Conservation (phyloP, 2,329 filamentous ascomycete genomes). For the Scytalidium lignicola region DNA sequence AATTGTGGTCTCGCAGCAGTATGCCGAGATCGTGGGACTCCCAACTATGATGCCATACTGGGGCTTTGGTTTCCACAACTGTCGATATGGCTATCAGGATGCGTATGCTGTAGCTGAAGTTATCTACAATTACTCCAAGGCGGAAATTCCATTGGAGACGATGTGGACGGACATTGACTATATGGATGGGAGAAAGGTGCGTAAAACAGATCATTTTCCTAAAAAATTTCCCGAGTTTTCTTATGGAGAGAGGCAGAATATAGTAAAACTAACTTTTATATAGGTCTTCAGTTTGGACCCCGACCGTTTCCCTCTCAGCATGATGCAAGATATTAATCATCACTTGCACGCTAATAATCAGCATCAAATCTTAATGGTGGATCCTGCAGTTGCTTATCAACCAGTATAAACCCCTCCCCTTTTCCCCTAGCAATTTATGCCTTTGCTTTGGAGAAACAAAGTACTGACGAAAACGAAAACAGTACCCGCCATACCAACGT, state of each 20-base stretch:
- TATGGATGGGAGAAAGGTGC: slow-evolving; percentile 47
- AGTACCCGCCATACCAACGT: slow-evolving; percentile 47
- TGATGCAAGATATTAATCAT: slow-evolving; percentile 60
- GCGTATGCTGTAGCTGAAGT: slow-evolving; percentile 62
- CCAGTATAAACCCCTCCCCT: too few relatives aligned
- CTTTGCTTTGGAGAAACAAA: too few relatives aligned
- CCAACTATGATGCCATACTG: slow-evolving; percentile 62
- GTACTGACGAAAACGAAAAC: neutral
- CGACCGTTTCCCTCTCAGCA: slow-evolving; percentile 53
- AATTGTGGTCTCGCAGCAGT: slow-evolving; percentile 53
- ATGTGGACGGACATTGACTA: slow-evolving; percentile 66
- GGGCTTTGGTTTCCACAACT: slow-evolving; percentile 59
- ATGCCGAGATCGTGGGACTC: slow-evolving; percentile 49
- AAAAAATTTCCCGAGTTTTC: too few relatives aligned
- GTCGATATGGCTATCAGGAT: slow-evolving; percentile 58
- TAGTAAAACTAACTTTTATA: too few relatives aligned
- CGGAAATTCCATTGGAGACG: slow-evolving; percentile 62
- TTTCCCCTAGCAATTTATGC: too few relatives aligned
- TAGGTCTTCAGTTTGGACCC: slow-evolving; percentile 63
- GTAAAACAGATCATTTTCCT: too few relatives aligned
- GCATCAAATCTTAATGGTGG: slow-evolving; percentile 74
- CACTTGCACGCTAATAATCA: slow-evolving; percentile 64
- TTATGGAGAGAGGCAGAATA: too few relatives aligned
- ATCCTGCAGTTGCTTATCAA: slow-evolving; percentile 54
- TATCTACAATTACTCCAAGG: slow-evolving; percentile 60